Conservation (phyloP, 441 rosid species). For the Rhodomyrtus psidioides region DNA sequence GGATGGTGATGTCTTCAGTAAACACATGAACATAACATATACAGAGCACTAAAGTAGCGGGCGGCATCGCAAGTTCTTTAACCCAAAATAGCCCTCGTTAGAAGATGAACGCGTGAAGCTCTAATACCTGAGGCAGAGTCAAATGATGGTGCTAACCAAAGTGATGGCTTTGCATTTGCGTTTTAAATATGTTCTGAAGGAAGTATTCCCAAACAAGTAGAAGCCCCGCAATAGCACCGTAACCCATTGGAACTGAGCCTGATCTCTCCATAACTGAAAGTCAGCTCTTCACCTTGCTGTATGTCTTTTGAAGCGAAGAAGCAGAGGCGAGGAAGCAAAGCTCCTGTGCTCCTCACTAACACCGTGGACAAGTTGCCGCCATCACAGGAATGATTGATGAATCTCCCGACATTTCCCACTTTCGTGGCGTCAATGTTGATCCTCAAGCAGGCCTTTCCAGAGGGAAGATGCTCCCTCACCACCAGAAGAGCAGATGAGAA, state of each 20-base stretch:
- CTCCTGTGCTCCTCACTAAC: constrained; percentile 58
- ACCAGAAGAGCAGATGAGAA: constrained; percentile 68
- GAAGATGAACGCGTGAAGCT: not conserved
- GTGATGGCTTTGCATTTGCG: not conserved
- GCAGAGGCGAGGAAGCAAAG: constrained; percentile 63
- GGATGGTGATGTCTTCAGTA: too few species aligned
- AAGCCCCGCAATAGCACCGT: constrained; percentile 66
- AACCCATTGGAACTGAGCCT: constrained; percentile 39
- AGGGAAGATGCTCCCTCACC: constrained; percentile 88
- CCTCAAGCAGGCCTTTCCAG: constrained; percentile 77
- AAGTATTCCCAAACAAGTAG: constrained; percentile 55
- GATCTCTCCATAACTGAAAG: constrained; percentile 74
- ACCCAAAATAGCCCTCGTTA: not conserved
- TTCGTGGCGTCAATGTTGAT: constrained; percentile 81
- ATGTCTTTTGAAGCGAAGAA: constrained; percentile 76
- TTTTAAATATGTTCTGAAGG: constrained; percentile 63
- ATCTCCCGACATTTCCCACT: constrained; percentile 65
- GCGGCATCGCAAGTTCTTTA: not conserved
- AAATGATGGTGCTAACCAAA: not conserved
- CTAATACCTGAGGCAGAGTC: not conserved
- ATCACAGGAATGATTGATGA: constrained; percentile 90
- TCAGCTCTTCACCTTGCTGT: constrained; percentile 53
- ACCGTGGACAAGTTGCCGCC: constrained; percentile 64
- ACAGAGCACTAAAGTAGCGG: not conserved
- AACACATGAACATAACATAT: not conserved